Evolutionary conservation across 805 yeast genomes (phyloP).

Genomic region (Pichia cephalocereana): DNA sequence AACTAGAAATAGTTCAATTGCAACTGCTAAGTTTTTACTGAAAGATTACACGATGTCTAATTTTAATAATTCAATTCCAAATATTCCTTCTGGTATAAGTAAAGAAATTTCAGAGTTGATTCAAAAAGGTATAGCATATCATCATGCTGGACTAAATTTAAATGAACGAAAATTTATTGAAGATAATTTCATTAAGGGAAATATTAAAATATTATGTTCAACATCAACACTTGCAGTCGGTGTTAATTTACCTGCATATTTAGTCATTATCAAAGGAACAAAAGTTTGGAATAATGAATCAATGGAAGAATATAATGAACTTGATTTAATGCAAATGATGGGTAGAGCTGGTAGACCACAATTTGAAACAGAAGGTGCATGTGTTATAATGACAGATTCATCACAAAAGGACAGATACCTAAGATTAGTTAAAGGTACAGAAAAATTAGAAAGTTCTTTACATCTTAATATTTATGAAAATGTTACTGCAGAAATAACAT

Average conservation of each 20-base stretch:
- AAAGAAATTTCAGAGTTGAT: conserved; percentile 44
- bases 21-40: conserved; percentile 67
- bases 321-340: conserved; percentile 80
- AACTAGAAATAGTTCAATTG: conserved; percentile 69
- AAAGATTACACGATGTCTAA: conserved; percentile 60
- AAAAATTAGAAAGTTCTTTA: conserved; percentile 71
- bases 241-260: conserved; percentile 71
- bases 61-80: conserved; percentile 43
- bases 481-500: conserved; percentile 68
- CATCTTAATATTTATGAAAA: conserved; percentile 69
- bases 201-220: conserved; percentile 61
- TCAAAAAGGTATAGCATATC: conserved; percentile 63
- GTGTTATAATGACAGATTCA: conserved; percentile 66
- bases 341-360: conserved; percentile 82
- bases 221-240: conserved; percentile 83
- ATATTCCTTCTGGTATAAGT: conserved; percentile 58
- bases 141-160: conserved; percentile 74
- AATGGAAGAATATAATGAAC: conserved; percentile 60
- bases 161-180: conserved; percentile 61
- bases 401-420: conserved; percentile 64
- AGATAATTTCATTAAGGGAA: conserved; percentile 51
- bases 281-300: conserved; percentile 45
- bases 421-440: conserved; percentile 66
- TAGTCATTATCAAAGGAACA: conserved; percentile 72
- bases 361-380: conserved; percentile 66